Conservation (phyloP, 2,329 filamentous ascomycete species). For the Fusarium sp. region DNA sequence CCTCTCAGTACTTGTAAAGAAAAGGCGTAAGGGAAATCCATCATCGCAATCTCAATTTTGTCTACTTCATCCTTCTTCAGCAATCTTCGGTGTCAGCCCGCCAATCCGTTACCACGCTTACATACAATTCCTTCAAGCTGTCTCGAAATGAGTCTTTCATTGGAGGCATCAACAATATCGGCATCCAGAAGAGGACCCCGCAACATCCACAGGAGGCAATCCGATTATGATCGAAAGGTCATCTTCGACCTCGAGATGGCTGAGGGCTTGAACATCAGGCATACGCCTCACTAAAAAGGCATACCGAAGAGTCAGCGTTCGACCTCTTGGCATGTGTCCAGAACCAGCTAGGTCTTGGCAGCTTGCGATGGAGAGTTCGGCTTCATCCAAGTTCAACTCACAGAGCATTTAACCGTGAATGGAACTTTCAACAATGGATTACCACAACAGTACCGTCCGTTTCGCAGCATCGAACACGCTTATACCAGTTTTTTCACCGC, state of each 20-base stretch:
- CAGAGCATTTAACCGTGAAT: not conserved
- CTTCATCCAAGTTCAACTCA: not conserved
- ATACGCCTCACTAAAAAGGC: not conserved
- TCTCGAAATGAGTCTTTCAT: not conserved
- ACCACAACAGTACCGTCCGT: not conserved
- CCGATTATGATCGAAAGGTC: not conserved
- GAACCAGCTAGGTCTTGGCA: not conserved
- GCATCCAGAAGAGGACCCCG: slow-evolving; percentile 14
- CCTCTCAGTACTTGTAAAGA: slow-evolving; percentile 17
- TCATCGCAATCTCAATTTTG: not conserved
- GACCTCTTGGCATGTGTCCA: not conserved
- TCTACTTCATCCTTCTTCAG: not conserved
- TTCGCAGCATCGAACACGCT: not conserved
- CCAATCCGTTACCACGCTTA: not conserved
- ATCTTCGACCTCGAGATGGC: not conserved
- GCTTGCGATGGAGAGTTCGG: not conserved
- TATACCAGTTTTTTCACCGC: not conserved
- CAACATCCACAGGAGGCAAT: slow-evolving; percentile 8
- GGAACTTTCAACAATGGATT: not conserved
- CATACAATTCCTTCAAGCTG: not conserved
- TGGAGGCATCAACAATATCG: slow-evolving; percentile 1
- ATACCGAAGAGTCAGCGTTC: not conserved
- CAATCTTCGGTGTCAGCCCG: not conserved
- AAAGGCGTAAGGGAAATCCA: slow-evolving; percentile 9
- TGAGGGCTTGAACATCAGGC: not conserved